phyloP scores from a whole-genome alignment of 2,329 filamentous ascomycete species.

The Amesomyces nigricolor region DNA sequence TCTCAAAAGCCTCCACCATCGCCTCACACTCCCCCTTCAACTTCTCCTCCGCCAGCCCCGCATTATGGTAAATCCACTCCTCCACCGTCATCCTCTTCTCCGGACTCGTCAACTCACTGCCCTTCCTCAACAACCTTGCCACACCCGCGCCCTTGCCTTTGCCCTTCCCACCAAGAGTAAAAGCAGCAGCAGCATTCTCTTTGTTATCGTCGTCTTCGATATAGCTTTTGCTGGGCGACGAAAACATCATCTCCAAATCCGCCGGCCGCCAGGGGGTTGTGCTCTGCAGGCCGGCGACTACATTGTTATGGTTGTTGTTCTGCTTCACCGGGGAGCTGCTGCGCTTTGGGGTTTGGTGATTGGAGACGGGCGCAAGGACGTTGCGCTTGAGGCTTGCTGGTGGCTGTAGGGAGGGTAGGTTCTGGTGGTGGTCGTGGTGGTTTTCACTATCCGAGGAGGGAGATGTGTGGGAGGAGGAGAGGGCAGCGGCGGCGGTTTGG shows the following conservation, averaged over 20 bases:
- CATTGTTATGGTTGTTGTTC: constrained; percentile 32
- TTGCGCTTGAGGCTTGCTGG: constrained; percentile 37
- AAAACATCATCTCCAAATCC: constrained; percentile 70
- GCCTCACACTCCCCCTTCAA: constrained; percentile 76
- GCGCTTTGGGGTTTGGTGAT: constrained; percentile 41
- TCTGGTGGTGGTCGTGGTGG: constrained; percentile 40
- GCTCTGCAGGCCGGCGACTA: constrained; percentile 51
- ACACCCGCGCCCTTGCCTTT: constrained; percentile 22
- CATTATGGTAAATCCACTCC: constrained; percentile 84
- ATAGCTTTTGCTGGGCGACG: constrained; percentile 21
- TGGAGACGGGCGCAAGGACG: constrained; percentile 40
- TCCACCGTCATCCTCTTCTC: constrained; percentile 92
- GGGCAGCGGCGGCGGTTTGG: constrained; percentile 46
- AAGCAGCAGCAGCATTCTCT: constrained; percentile 31
- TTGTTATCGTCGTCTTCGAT: constrained; percentile 34
- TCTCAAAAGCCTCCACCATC: constrained; percentile 77
- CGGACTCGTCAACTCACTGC: constrained; percentile 59
- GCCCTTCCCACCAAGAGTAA: too few relatives aligned
- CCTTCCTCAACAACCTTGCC: constrained; percentile 47
- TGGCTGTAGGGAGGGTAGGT: constrained; percentile 52
- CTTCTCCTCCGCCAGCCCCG: constrained; percentile 70
- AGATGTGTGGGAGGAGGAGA: constrained; percentile 61
- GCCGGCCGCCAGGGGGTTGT: constrained; percentile 65
- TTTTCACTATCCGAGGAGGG: constrained; percentile 80
- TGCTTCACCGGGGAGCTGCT: constrained; percentile 55